Conservation (phyloP, 257 asterid genomes). For the Przewalskia tangutica region DNA sequence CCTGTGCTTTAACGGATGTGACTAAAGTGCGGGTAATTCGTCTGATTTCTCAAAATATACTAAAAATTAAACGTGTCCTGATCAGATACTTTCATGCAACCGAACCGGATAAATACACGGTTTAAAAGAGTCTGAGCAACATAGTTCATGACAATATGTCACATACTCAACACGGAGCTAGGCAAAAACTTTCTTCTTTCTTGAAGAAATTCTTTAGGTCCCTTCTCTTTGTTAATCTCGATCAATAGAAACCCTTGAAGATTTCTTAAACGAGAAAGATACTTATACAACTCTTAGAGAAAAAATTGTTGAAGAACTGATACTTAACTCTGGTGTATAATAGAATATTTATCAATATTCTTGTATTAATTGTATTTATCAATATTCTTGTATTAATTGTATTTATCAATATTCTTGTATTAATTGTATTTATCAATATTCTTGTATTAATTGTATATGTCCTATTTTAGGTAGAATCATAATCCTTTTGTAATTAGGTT, state of each 20-base stretch:
- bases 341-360: too few relatives aligned
- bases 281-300: neutral
- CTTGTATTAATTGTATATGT: too few relatives aligned
- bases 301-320: neutral
- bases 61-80: neutral
- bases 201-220: neutral
- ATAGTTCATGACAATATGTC: neutral
- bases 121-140: neutral
- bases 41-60: neutral
- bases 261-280: neutral
- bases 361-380: too few relatives aligned
- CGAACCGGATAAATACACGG: neutral
- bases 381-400: too few relatives aligned
- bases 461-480: too few relatives aligned
- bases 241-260: neutral
- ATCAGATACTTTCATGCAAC: neutral
- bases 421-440: too few relatives aligned
- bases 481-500: too few relatives aligned
- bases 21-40: neutral
- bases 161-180: neutral
- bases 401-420: too few relatives aligned
- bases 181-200: neutral
- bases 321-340: too few relatives aligned
- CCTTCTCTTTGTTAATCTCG: neutral
- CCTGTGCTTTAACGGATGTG: neutral